Evolutionary conservation across 83 land plant species (phyloP), one percentile per base, ranked within the genome.

Genomic region (Thuja plicata): DNA sequence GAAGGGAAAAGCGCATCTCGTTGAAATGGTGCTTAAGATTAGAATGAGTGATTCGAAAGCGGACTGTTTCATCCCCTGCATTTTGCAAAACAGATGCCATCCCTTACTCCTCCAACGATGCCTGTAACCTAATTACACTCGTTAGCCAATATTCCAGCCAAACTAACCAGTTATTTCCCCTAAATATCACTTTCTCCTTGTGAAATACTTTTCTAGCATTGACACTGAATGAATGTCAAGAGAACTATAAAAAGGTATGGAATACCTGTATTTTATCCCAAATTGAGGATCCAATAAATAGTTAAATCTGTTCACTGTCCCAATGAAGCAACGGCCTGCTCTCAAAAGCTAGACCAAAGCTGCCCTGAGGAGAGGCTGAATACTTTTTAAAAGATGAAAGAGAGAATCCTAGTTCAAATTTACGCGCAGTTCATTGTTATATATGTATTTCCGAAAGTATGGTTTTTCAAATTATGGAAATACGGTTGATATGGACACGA

Each of bases 1-100:
- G 91, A 24, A 92, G 94, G 8, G 93, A 92, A 84, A 95, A 94
- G 24, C 95, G 92, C 77, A 94, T 81, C 55, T 95, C 96, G 40
- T 94, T 40, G 11, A 91, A 78, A 89, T 94, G 94, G 88, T 57
- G 87, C 73, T 90, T 94, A 89, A 95, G 80, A 86, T 95, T 95
- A 41, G 94, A 91, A 80, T 95, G 96, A 40, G 96, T 94, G 17
- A 95, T 92, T 2, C 92, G 92, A 35, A 95, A 84, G 5, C 89
- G 84, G 5, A 94, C 93, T 5, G 96, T 91, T 9, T 95, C 96
- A 70, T 95, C 96, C 27, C 86, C 88, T 45, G 86, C 88, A 50
- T 94, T 88, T 86, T 95, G 96, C 66, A 93, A 90, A 48, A 62
- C 87, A 41, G 95, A 93, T 35, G 89, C 89, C 93, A 90, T 90